Evolutionary conservation across 1,284 basidiomycete species (phyloP).

Genomic region (Leccinum insolens): DNA sequence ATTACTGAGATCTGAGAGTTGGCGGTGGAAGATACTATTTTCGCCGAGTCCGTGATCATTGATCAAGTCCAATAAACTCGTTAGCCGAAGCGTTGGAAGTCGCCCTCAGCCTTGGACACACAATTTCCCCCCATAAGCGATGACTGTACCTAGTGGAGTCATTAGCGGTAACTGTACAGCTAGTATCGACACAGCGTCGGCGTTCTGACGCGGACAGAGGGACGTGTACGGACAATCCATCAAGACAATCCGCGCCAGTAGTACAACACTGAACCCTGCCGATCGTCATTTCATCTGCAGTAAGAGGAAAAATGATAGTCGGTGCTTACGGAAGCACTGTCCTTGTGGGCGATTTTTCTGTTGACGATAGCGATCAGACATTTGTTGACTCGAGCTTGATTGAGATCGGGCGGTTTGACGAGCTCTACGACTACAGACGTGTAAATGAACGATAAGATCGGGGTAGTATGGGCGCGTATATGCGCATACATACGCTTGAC

Average conservation of each 20-base stretch:
- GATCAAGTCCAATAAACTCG: too few species aligned
- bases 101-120: background rate
- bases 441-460: background rate
- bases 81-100: background rate
- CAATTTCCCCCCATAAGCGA: too few species aligned
- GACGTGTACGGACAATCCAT: constrained; percentile 9
- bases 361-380: constrained; percentile 90
- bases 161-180: background rate
- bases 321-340: constrained; percentile 59
- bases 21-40: background rate
- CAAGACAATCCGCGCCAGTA: constrained; percentile 35
- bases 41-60: background rate
- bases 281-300: background rate
- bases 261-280: constrained; percentile 5
- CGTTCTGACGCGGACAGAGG: background rate
- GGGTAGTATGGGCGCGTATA: constrained; percentile 4
- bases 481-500: constrained; percentile 66
- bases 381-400: constrained; percentile 90
- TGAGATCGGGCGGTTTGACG: constrained; percentile 79
- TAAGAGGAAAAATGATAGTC: rapidly evolving
- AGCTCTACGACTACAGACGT: constrained; percentile 70
- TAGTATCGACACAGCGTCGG: background rate
- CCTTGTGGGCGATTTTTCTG: constrained; percentile 84
- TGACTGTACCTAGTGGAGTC: background rate
- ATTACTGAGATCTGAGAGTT: too few species aligned